phyloP scores from a whole-genome alignment of 306 rosid species.

The Acacia melanoxylon region DNA sequence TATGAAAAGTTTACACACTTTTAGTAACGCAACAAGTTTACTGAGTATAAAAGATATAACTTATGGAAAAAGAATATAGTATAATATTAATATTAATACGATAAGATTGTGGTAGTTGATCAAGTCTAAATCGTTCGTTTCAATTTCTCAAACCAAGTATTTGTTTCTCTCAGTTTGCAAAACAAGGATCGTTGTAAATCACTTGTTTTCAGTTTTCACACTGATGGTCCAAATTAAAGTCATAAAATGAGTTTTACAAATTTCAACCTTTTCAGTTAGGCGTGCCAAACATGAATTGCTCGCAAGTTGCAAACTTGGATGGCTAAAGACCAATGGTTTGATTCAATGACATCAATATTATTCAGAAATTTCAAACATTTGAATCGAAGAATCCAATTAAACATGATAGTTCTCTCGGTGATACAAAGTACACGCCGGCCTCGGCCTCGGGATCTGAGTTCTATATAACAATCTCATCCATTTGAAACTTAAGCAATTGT shows the following conservation, averaged over 20 bases:
- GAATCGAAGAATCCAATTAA: background rate
- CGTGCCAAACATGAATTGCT: background rate
- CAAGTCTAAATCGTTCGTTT: background rate
- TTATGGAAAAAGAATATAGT: background rate
- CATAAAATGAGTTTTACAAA: background rate
- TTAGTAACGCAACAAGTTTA: background rate
- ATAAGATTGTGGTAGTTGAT: background rate
- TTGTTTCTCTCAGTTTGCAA: background rate
- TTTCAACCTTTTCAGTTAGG: background rate
- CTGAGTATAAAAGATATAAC: background rate
- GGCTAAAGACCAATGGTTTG: background rate
- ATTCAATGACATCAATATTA: background rate
- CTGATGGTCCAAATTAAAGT: background rate
- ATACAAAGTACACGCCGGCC: background rate
- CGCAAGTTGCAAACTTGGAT: background rate
- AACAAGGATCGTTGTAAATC: background rate
- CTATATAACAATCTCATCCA: conserved; percentile 42
- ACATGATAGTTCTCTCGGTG: background rate
- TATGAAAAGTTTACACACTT: background rate
- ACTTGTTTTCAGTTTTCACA: background rate
- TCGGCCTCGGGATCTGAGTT: conserved; percentile 41
- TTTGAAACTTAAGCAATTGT: conserved; percentile 8
- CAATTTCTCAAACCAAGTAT: background rate
- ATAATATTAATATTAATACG: background rate
- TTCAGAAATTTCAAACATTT: background rate